A percentile compares a stretch with the other conserved stretches of the same genome.
Conservation (phyloP, 345 rosid species). For the Turritis glabra region DNA sequence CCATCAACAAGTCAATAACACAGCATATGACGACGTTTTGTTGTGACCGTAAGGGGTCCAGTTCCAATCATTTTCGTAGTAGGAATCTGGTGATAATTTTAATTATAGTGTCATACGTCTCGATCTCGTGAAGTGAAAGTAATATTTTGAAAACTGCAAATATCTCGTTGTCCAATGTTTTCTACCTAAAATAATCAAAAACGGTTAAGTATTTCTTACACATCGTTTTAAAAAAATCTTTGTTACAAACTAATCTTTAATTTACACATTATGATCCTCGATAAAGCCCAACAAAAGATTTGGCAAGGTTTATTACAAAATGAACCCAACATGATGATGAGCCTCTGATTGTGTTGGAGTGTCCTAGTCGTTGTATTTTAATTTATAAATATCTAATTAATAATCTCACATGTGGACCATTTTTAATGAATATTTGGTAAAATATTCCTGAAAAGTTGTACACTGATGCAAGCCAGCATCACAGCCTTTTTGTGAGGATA, state of each 20-base stretch:
- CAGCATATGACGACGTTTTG: constrained; percentile 10
- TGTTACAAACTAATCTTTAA: background rate
- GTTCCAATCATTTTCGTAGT: constrained; percentile 36
- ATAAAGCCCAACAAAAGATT: constrained; percentile 16
- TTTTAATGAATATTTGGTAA: background rate
- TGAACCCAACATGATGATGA: constrained; percentile 38
- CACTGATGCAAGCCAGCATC: constrained; percentile 35
- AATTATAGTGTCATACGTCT: constrained; percentile 1
- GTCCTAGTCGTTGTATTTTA: constrained; percentile 19
- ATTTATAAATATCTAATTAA: background rate
- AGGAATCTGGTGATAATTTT: constrained; percentile 25
- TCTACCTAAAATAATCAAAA: constrained; percentile 9
- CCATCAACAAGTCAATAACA: background rate
- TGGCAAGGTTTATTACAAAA: constrained; percentile 22
- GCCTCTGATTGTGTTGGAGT: constrained; percentile 29
- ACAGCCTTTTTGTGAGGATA: constrained; percentile 17
- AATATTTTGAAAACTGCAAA: constrained; percentile 26
- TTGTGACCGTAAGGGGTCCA: constrained; percentile 13
- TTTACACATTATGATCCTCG: constrained; percentile 7
- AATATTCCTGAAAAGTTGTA: constrained; percentile 29
- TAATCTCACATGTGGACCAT: constrained; percentile 22
- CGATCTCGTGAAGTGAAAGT: constrained; percentile 30
- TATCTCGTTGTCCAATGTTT: constrained; percentile 6
- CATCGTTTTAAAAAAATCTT: background rate
- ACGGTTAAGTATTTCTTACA: constrained; percentile 23